Evolutionary conservation across 192 early-diverging fungal species (phyloP), one percentile per base, ranked within the genome.

Genomic region (Phycomyces nitens): DNA sequence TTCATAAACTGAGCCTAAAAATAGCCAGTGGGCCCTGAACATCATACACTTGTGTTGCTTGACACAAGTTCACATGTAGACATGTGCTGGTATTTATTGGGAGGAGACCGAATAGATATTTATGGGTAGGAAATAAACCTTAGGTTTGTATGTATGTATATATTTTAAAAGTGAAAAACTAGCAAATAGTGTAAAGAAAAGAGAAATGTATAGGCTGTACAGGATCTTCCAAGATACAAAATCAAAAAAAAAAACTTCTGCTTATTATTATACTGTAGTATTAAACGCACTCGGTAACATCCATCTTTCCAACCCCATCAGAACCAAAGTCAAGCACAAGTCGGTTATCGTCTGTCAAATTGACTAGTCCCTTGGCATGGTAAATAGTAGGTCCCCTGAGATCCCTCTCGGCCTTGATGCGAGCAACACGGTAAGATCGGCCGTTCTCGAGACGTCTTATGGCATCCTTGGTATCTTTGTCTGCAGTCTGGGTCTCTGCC

Each of bases 221-320:
- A 34, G 29, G 29, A 34, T 34, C 29, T 34, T 34, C 29, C 7
- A 34, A 34, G 29, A 34, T 34, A 34, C 29, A 34, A 34, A 34
- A 34, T 2, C 2, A 34, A 34, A 34, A 34, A 5, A 5, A 34
- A 34, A 34, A 34, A 34, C 29, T 34, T 47, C 5, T 47, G 11
- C 12, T 18, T 18, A n/a, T 42, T 42, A 42, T 42, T 14, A 47
- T 47, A 7, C 12, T 47, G 2, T 47, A 7, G 1, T 47, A 23
- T 59, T 44, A 58, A 23, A 58, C 57, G 21, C 57, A 43, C 38
- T 58, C 57, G 12, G 57, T 58, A 5, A 58, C 40, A 16, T 58
- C 57, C 2, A 34, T 56, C 29, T 34, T 34, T 14, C 40, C 38
- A 34, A n/a, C 18, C 4, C 38, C 10, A 5, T 27, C 10, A 8